Evolutionary conservation across 176 grass and related monocot genomes (phyloP).

Genomic region (Bromus sterilis): DNA sequence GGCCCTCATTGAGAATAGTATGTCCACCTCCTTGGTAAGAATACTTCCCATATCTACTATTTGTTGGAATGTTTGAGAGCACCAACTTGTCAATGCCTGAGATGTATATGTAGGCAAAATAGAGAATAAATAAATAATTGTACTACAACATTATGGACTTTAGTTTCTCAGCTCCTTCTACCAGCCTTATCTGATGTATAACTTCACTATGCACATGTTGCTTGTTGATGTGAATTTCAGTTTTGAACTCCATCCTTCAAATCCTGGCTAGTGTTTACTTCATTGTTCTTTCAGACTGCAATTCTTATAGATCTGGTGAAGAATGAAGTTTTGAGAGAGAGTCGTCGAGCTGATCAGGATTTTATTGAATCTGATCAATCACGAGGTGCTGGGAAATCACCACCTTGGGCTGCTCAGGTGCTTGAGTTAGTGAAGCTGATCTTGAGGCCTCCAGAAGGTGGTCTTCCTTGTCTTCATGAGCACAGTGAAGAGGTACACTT

Average conservation of each 20-base stretch:
- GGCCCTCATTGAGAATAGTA: constrained; percentile 61
- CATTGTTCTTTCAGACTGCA: constrained; percentile 54
- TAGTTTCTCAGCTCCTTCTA: not conserved
- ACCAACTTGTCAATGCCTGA: not conserved
- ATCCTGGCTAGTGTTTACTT: constrained; percentile 15
- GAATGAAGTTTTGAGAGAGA: constrained; percentile 42
- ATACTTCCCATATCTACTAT: constrained; percentile 3
- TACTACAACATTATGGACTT: not conserved
- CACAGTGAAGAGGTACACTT: constrained; percentile 60
- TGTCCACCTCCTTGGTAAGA: constrained; percentile 60
- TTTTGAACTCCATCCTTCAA: not conserved
- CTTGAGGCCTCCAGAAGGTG: constrained; percentile 74
- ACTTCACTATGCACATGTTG: not conserved
- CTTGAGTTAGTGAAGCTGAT: constrained; percentile 57
- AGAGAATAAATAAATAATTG: not conserved
- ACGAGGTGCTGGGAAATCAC: constrained; percentile 2
- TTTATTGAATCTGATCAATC: constrained; percentile 11
- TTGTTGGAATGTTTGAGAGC: not conserved
- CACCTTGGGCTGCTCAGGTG: constrained; percentile 38
- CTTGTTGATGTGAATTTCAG: not conserved
- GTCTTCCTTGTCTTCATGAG: constrained; percentile 68
- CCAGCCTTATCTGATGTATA: not conserved
- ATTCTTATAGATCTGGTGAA: constrained; percentile 84
- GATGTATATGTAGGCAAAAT: not conserved
- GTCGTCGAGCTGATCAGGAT: constrained; percentile 12